phyloP scores from a whole-genome alignment of 345 rosid genomes.

The Brassica rapa region DNA sequence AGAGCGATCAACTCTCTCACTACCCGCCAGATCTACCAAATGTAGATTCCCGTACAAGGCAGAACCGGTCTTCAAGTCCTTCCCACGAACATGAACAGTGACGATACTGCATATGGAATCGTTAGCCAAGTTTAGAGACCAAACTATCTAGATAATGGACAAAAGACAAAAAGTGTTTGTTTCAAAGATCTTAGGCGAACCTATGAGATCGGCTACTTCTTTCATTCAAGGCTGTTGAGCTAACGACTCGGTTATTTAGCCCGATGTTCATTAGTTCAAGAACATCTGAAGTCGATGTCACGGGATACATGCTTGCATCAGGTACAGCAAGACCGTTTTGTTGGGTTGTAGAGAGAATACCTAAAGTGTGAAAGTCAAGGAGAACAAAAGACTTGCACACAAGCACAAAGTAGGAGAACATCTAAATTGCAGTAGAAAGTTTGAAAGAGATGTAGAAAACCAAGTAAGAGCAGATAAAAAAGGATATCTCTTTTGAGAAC shows the following conservation, averaged over 20 bases:
- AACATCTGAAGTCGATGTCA: constrained; percentile 74
- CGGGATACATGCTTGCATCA: constrained; percentile 77
- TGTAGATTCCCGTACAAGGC: constrained; percentile 72
- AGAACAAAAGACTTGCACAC: constrained; percentile 31
- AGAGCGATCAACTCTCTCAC: constrained; percentile 90
- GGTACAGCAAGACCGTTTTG: constrained; percentile 82
- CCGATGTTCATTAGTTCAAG: constrained; percentile 74
- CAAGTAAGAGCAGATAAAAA: constrained; percentile 23
- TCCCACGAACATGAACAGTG: constrained; percentile 79
- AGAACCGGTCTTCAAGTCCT: constrained; percentile 63
- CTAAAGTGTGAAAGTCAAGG: constrained; percentile 78
- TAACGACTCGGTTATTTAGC: constrained; percentile 67
- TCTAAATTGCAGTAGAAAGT: background rate
- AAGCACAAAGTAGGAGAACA: constrained; percentile 6
- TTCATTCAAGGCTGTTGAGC: constrained; percentile 79
- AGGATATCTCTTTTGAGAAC: constrained; percentile 86
- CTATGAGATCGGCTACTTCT: constrained; percentile 95
- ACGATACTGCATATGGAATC: constrained; percentile 57
- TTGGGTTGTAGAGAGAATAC: constrained; percentile 62
- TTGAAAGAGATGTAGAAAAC: constrained; percentile 3
- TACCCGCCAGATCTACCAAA: constrained; percentile 95
- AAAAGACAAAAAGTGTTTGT: constrained; percentile 11
- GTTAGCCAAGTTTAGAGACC: constrained; percentile 14
- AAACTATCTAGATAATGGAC: background rate
- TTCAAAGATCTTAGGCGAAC: constrained; percentile 42